Percentiles rank a stretch among this genome's conserved stretches.
phyloP scores from a whole-genome alignment of 169 alveolate species.

The Plasmodium coatneyi region DNA sequence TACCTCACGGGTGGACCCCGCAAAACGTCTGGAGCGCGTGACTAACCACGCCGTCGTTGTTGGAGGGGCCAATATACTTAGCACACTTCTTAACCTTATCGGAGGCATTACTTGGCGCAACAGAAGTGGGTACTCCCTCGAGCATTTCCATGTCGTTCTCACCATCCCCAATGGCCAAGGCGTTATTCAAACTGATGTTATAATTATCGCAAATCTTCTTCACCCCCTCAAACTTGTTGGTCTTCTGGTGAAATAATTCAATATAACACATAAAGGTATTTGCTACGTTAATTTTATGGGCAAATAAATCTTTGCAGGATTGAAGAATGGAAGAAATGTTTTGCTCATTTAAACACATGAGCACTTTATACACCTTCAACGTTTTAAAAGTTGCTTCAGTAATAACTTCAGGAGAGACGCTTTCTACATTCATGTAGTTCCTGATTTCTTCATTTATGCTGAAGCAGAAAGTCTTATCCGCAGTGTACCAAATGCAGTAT shows the following conservation, averaged over 20 bases:
- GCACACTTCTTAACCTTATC: slow-evolving; percentile 82
- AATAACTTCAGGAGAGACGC: slow-evolving; percentile 27
- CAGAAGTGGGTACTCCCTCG: slow-evolving; percentile 76
- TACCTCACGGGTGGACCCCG: slow-evolving; percentile 6
- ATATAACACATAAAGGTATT: slow-evolving; percentile 79
- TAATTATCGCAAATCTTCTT: slow-evolving; percentile 77
- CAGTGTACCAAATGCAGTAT: slow-evolving; percentile 67
- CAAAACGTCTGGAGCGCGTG: slow-evolving; percentile 75
- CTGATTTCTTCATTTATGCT: slow-evolving; percentile 41
- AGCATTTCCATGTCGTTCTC: slow-evolving; percentile 87
- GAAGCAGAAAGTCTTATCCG: slow-evolving; percentile 50
- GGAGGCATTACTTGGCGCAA: slow-evolving; percentile 82
- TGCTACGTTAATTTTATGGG: slow-evolving; percentile 75
- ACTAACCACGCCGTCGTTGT: slow-evolving; percentile 74
- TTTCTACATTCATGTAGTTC: slow-evolving; percentile 2
- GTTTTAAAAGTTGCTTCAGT: slow-evolving; percentile 44
- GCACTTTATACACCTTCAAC: slow-evolving; percentile 52
- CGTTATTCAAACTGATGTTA: slow-evolving; percentile 74
- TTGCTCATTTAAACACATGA: slow-evolving; percentile 72
- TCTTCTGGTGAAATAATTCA: slow-evolving; percentile 78
- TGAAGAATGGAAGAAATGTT: slow-evolving; percentile 69
- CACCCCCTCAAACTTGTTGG: slow-evolving; percentile 84
- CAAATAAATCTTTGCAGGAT: slow-evolving; percentile 71
- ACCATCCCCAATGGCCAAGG: slow-evolving; percentile 87
- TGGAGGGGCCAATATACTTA: slow-evolving; percentile 72